Evolutionary conservation across 2,329 filamentous ascomycete species (phyloP).

Genomic region (Colletotrichum sp.): DNA sequence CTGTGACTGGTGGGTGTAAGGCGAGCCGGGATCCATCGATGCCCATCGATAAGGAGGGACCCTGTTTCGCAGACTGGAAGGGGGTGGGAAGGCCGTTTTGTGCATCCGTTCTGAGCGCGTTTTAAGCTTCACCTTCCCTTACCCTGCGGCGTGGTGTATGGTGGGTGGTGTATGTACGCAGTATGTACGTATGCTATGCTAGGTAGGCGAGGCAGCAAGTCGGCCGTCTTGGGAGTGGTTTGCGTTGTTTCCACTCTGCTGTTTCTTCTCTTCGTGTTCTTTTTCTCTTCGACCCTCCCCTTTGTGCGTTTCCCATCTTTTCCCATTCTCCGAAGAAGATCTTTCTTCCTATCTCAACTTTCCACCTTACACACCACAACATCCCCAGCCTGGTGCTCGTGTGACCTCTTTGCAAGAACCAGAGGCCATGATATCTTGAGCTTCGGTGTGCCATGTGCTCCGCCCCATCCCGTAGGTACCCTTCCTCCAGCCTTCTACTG

Average conservation of each 20-base stretch:
- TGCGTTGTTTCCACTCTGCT: background rate
- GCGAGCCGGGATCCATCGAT: slow-evolving; percentile 6
- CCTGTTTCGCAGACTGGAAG: slow-evolving; percentile 9
- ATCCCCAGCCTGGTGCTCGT: background rate
- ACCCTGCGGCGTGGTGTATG: slow-evolving; percentile 1
- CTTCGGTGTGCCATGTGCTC: slow-evolving; percentile 21
- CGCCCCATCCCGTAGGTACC: slow-evolving; percentile 8
- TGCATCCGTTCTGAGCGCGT: slow-evolving; percentile 14
- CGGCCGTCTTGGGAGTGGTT: background rate
- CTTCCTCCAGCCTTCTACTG: slow-evolving; percentile 7
- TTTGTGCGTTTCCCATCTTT: background rate
- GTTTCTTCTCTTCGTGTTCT: background rate
- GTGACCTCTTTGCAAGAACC: slow-evolving; percentile 3
- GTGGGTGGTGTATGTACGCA: background rate
- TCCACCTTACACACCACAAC: background rate
- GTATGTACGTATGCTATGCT: background rate
- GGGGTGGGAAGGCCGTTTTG: slow-evolving; percentile 12
- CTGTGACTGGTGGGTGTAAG: slow-evolving; percentile 6
- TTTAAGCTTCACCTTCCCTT: slow-evolving; percentile 19
- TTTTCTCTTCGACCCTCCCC: background rate
- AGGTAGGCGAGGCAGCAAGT: background rate
- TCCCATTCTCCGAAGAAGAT: background rate
- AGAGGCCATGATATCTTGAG: slow-evolving; percentile 16
- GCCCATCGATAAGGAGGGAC: slow-evolving; percentile 11
- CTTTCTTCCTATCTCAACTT: background rate